These are phyloP conservation scores for Botrytis tulipae DNA, from an alignment of 2,329 filamentous ascomycete species.

Conservation along the genomic window DNA sequence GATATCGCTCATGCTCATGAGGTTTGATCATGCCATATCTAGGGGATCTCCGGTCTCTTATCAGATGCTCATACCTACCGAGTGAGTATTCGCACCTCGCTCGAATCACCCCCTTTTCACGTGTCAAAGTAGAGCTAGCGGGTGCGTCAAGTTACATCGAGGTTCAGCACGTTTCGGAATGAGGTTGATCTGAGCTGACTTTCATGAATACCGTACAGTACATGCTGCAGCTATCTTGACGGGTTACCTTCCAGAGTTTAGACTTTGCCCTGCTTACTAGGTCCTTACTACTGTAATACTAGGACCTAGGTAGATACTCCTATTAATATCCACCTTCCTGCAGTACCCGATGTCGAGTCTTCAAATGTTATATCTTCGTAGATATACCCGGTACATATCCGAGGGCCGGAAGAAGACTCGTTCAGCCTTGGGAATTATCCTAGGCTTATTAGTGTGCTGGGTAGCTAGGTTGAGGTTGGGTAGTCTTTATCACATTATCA, in stretches of 20 bases:
- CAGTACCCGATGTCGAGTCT: neutral
- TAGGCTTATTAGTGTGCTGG: neutral
- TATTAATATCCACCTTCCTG: constrained; percentile 11
- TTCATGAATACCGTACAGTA: neutral
- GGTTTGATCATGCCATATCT: neutral
- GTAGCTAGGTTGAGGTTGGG: neutral
- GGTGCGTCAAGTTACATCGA: constrained; percentile 2
- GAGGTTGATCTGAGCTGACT: constrained; percentile 6
- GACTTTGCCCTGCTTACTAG: neutral
- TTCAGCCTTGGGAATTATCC: constrained; percentile 10
- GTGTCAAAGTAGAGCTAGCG: neutral
- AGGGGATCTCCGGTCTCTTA: neutral
- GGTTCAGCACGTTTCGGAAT: neutral
- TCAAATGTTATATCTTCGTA: neutral
- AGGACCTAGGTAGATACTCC: neutral
- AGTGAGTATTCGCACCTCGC: neutral
- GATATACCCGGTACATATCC: neutral
- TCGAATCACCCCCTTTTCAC: neutral
- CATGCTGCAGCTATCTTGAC: neutral
- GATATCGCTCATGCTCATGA: neutral
- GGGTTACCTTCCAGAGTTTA: neutral
- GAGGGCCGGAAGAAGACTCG: neutral
- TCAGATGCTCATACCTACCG: neutral
- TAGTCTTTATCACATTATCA: neutral
- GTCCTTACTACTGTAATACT: neutral